These are phyloP conservation scores for Calonectria hongkongensis DNA, from an alignment of 2,329 filamentous ascomycete species.

Conservation along the genomic window DNA sequence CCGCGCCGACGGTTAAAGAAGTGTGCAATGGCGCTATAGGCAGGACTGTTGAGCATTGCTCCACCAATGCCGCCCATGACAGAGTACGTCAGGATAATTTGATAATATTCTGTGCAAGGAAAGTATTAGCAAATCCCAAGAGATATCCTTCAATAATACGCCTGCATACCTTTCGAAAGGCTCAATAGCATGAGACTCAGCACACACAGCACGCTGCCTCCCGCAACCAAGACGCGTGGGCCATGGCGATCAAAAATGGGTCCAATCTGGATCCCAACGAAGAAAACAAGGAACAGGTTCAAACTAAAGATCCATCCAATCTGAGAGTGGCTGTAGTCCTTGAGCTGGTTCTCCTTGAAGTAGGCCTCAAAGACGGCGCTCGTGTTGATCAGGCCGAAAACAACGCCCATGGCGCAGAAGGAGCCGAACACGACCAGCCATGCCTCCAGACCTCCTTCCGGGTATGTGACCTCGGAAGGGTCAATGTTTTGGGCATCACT, in stretches of 20 bases:
- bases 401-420: slow-evolving; percentile 79
- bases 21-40: slow-evolving; percentile 84
- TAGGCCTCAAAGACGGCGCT: slow-evolving; percentile 80
- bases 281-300: slow-evolving; percentile 88
- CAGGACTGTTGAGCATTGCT: slow-evolving; percentile 85
- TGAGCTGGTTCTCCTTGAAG: slow-evolving; percentile 82
- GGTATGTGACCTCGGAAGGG: slow-evolving; percentile 16
- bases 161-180: slow-evolving; percentile 69
- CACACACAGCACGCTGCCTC: slow-evolving; percentile 78
- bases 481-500: background rate
- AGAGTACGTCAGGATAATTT: slow-evolving; percentile 87
- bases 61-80: slow-evolving; percentile 83
- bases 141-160: background rate
- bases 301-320: slow-evolving; percentile 93
- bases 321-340: slow-evolving; percentile 77
- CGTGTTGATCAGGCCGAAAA: slow-evolving; percentile 81
- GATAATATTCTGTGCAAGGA: slow-evolving; percentile 74
- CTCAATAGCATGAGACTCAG: slow-evolving; percentile 80
- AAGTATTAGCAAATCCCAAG: background rate
- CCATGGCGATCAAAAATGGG: slow-evolving; percentile 88
- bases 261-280: slow-evolving; percentile 87
- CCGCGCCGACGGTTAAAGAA: slow-evolving; percentile 86
- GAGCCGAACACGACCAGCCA: slow-evolving; percentile 84
- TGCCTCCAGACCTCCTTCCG: slow-evolving; percentile 79
- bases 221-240: slow-evolving; percentile 78